These are phyloP conservation scores for Puya raimondii DNA, from an alignment of 176 grass and related monocot species.

Conservation along the genomic window DNA sequence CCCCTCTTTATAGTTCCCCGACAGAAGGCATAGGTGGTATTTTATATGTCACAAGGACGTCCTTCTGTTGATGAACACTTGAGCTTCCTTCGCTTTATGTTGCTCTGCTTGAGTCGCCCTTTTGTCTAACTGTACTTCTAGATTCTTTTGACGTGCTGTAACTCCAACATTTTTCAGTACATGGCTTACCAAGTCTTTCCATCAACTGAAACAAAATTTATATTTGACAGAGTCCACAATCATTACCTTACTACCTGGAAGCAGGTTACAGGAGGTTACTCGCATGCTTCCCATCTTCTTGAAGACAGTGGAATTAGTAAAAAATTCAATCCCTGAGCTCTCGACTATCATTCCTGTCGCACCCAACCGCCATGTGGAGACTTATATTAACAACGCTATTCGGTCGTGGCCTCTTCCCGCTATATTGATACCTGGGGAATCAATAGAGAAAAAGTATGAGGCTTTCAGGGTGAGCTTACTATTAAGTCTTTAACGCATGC, in stretches of 20 bases:
- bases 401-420: slow-evolving; percentile 33
- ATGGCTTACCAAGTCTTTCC: not conserved
- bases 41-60: too few species aligned
- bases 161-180: too few species aligned
- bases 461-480: slow-evolving; percentile 67
- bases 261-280: slow-evolving; percentile 88
- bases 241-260: slow-evolving; percentile 81
- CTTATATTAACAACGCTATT: slow-evolving; percentile 42
- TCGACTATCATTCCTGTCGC: slow-evolving; percentile 81
- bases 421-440: slow-evolving; percentile 54
- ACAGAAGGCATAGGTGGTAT: too few species aligned
- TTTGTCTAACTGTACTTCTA: too few species aligned
- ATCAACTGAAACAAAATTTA: slow-evolving; percentile 27
- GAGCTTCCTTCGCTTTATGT: too few species aligned
- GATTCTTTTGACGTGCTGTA: too few species aligned
- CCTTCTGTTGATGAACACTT: too few species aligned
- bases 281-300: slow-evolving; percentile 82
- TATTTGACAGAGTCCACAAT: slow-evolving; percentile 58
- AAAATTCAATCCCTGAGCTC: slow-evolving; percentile 38
- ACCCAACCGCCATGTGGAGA: slow-evolving; percentile 55
- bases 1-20: too few species aligned
- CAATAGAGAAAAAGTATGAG: slow-evolving; percentile 59
- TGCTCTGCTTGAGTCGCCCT: too few species aligned
- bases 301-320: slow-evolving; percentile 49
- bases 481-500: slow-evolving; percentile 1